Conservation (phyloP, 225 moss, liverwort and hornwort species). For the Polytrichum commune region DNA sequence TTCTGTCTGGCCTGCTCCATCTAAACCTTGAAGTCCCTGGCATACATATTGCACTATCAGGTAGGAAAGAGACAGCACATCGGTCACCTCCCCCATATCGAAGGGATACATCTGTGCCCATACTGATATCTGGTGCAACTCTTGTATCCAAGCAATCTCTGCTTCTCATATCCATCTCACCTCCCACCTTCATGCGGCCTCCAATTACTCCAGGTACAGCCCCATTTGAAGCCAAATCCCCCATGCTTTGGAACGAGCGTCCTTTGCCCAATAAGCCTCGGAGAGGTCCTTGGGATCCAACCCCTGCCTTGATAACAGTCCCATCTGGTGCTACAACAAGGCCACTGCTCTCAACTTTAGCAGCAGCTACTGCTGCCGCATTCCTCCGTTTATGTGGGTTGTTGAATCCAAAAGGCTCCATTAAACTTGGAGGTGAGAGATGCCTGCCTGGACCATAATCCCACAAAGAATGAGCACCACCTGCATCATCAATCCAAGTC, state of each 20-base stretch:
- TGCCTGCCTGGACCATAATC: constrained; percentile 64
- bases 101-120: constrained; percentile 42
- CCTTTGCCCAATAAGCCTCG: constrained; percentile 40
- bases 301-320: constrained; percentile 86
- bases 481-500: constrained; percentile 76
- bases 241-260: constrained; percentile 32
- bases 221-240: constrained; percentile 36
- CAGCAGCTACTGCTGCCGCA: constrained; percentile 89
- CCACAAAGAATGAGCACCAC: constrained; percentile 71
- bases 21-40: constrained; percentile 57
- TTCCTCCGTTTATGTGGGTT: constrained; percentile 68
- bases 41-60: constrained; percentile 27
- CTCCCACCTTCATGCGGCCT: constrained; percentile 48
- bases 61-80: constrained; percentile 50
- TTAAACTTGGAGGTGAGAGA: constrained; percentile 63
- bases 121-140: constrained; percentile 55
- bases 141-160: constrained; percentile 71
- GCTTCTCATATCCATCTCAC: constrained; percentile 68
- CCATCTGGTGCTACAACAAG: constrained; percentile 98
- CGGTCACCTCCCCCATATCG: constrained; percentile 72
- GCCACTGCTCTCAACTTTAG: constrained; percentile 99
- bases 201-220: constrained; percentile 38
- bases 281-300: constrained; percentile 49
- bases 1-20: constrained; percentile 69
- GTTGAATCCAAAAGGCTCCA: constrained; percentile 65